Base-by-base conservation (phyloP, 768 basidiomycete genomes). In the Pleurotus salmoneostramineus region DNA sequence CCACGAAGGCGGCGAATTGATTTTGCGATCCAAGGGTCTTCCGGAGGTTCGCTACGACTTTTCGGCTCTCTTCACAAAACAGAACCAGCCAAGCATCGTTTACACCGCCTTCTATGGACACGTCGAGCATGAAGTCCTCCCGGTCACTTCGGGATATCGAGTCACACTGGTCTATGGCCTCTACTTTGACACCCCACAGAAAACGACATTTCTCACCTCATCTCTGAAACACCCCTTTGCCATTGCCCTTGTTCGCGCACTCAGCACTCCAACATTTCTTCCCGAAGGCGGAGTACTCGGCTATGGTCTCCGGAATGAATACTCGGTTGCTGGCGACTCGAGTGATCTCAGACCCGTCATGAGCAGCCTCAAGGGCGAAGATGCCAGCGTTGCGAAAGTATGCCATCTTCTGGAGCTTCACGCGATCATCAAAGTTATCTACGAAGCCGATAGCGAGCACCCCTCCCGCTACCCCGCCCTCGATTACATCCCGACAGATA, bases 71-170 rank as follows among this genome's bases (percentile, higher is more conserved):
- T 45, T 75, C 11, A 37, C 57, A 1, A 56, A 57, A 12, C 58
- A 59, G 11, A n/a, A 27, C 8, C 6, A 49, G 11, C 57, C 57
- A 11, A 8, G 35, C 45, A 31, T 74, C 14, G 71, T 66, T 11
- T 80, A 74, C 66, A 63, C 66, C 33, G 73, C 75, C 6, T 78
- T 80, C 60, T 78, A 69, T 64, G 68, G 72, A 37, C 77, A 79
- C 48, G 64, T 78, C 58, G 73, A 79, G 55, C 76, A 78, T 58
- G 77, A 80, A 57, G 75, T 80, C 45, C 35, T 68, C n/a, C 69
- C 66, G 2, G 74, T 80, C 52, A 68, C 36, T 6, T 69, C 71
- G 1, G 78, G 79, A 1, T 64, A 72, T 37, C 72, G 79, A 1
- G 68, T 80, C 32, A 80, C 74, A 0, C 45, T 80, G 52, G 74